Evolutionary conservation across 163 green algal genomes (phyloP).

Genomic region (Chloroidium sp.): DNA sequence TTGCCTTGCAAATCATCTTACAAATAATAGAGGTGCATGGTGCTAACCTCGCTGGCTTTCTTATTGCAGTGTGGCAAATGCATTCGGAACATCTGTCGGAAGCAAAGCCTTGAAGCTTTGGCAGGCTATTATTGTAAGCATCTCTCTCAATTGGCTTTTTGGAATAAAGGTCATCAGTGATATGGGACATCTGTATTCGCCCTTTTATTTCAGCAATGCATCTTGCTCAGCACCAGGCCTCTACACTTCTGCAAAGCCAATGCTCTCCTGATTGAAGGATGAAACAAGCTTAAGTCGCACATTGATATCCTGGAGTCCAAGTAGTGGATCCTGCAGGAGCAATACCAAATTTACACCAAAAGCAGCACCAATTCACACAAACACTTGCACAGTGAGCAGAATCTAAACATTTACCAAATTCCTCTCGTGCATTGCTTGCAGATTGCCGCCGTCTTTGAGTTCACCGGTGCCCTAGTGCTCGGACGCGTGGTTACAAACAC

Average conservation of each 20-base stretch:
- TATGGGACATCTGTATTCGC: no score
- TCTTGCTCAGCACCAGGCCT: not conserved
- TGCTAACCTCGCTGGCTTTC: not conserved
- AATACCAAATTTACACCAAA: no score
- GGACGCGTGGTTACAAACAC: conserved; percentile 13
- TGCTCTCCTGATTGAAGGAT: no score
- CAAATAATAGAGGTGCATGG: no score
- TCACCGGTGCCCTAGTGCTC: conserved; percentile 30
- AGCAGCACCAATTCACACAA: not conserved
- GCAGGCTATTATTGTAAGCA: conserved; percentile 36
- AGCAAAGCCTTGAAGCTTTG: conserved; percentile 47
- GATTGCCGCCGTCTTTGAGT: conserved; percentile 36
- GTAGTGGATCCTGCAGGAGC: no score
- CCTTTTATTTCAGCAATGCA: not conserved
- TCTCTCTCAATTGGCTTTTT: not conserved
- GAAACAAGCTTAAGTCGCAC: no score
- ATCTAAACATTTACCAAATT: not conserved
- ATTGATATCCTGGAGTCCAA: no score
- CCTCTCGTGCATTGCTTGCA: not conserved
- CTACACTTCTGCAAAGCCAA: no score
- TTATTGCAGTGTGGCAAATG: conserved; percentile 23
- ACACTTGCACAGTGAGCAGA: not conserved
- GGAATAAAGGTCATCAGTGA: no score
- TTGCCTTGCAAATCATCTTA: not conserved
- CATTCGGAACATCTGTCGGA: conserved; percentile 61